Base-by-base conservation (phyloP, 192 early-diverging fungal species). In the Pilaira anomala region DNA sequence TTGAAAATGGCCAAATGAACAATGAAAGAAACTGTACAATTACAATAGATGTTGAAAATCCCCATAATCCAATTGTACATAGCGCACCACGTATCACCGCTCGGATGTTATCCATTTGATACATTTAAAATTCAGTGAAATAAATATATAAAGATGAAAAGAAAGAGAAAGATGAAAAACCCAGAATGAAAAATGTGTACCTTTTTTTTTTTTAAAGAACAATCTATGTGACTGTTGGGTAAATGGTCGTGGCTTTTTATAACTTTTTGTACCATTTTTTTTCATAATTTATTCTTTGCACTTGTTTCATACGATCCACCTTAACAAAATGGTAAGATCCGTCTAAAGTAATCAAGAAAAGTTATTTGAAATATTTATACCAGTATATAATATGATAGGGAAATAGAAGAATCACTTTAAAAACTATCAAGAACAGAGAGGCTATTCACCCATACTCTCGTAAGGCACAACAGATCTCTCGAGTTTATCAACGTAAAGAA, bases 351-450 rank as follows among this genome's bases (percentile, higher is more conserved):
- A 22, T 39, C 4, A 39, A 24, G 2, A 7, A 5, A 49, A 9
- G 1, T 22, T 16, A 49, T 3, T 7, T 49, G 14, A 55, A 55
- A n/a, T 18, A 39, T 7, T n/a, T 21, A 7, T 22, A 6, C n/a
- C n/a, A n/a, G n/a, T n/a, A 33, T 41, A 3, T 18, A 22, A 24
- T 26, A 33, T 21, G 13, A 33, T 21, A 57, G 55, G 55, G 55
- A 57, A 82, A 80, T 60, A 80, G 80, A 62, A 58, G 68, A 66
- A 76, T 80, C 53, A 83, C 82, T 56, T 62, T 83, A 48, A 83
- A 83, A 50, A 56, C 82, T 30, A 80, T 82, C 72, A 83, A 83
- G 65, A 83, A 83, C 56, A 70, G 75, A 63, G 74, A 79, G 44
- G 71, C 71, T 55, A 76, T 78, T 28, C 80, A 84, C 45, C 83